Evolutionary conservation across 192 early-diverging fungal species (phyloP).

Genomic region (Coemansia umbellata): DNA sequence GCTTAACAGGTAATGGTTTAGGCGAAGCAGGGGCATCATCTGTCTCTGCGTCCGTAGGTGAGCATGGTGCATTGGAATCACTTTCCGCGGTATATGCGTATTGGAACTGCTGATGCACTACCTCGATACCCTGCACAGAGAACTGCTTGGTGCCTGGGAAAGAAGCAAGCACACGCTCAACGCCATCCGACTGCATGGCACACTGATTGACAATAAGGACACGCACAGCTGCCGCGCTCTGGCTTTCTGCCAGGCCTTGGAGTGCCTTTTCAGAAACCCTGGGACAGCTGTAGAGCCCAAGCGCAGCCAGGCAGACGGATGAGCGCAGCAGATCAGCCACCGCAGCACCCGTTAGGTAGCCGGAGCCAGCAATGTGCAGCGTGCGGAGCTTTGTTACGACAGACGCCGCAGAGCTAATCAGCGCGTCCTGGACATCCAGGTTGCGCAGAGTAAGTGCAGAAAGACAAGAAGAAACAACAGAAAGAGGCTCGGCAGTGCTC

Average conservation of each 20-base stretch:
- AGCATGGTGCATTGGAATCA: background rate
- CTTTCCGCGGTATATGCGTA: constrained; percentile 9
- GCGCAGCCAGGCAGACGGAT: constrained; percentile 18
- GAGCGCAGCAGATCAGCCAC: constrained; percentile 12
- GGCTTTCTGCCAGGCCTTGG: constrained; percentile 14
- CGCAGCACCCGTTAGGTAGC: constrained; percentile 12
- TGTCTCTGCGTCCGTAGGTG: background rate
- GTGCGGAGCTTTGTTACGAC: constrained; percentile 25
- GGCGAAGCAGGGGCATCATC: background rate
- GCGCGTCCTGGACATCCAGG: constrained; percentile 17
- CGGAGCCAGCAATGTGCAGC: constrained; percentile 25
- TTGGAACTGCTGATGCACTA: constrained; percentile 30
- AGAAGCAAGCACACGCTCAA: constrained; percentile 25
- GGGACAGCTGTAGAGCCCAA: constrained; percentile 30
- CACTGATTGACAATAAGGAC: constrained; percentile 28
- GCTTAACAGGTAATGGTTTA: constrained; percentile 2
- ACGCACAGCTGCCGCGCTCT: constrained; percentile 20
- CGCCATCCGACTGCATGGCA: constrained; percentile 38
- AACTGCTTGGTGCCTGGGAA: constrained; percentile 26
- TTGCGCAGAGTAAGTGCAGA: constrained; percentile 24
- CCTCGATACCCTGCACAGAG: constrained; percentile 26
- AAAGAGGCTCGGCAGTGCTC: background rate
- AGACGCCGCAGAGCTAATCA: constrained; percentile 11
- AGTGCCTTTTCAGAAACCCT: constrained; percentile 20
- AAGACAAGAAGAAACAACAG: constrained; percentile 22